phyloP scores from a whole-genome alignment of 352 stramenopile species.

The Phytophthora tubulina region DNA sequence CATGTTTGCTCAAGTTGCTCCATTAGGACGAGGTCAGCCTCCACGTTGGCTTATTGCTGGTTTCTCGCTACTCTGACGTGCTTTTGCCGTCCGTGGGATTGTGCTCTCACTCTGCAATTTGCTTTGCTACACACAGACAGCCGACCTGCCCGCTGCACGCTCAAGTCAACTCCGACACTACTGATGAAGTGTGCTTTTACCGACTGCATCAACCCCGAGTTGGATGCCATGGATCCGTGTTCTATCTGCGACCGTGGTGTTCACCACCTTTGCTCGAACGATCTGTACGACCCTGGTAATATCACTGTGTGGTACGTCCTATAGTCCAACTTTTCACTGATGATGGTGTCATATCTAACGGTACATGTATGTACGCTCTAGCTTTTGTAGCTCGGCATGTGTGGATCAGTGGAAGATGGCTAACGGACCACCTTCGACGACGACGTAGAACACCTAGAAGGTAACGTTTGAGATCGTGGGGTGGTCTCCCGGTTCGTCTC shows the following conservation, averaged over 20 bases:
- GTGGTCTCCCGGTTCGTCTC: background rate
- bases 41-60: too few relatives aligned
- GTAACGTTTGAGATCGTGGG: background rate
- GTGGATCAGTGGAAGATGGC: background rate
- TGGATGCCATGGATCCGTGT: background rate
- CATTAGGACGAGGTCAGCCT: too few relatives aligned
- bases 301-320: background rate
- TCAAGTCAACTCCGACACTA: too few relatives aligned
- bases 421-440: background rate
- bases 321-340: background rate
- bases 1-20: too few relatives aligned
- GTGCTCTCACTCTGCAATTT: too few relatives aligned
- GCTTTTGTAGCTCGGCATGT: background rate
- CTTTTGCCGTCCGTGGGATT: too few relatives aligned
- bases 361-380: background rate
- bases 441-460: background rate
- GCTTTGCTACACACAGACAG: too few relatives aligned
- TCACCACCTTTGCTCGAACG: slow-evolving; percentile 1
- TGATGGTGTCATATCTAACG: background rate
- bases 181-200: too few relatives aligned
- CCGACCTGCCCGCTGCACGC: too few relatives aligned
- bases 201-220: too few relatives aligned
- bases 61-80: too few relatives aligned
- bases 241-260: background rate
- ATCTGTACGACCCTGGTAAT: background rate